Evolutionary conservation across 2,329 filamentous ascomycete species (phyloP), one percentile per base, ranked within the genome.

Genomic region (Plectosphaerella plurivora): DNA sequence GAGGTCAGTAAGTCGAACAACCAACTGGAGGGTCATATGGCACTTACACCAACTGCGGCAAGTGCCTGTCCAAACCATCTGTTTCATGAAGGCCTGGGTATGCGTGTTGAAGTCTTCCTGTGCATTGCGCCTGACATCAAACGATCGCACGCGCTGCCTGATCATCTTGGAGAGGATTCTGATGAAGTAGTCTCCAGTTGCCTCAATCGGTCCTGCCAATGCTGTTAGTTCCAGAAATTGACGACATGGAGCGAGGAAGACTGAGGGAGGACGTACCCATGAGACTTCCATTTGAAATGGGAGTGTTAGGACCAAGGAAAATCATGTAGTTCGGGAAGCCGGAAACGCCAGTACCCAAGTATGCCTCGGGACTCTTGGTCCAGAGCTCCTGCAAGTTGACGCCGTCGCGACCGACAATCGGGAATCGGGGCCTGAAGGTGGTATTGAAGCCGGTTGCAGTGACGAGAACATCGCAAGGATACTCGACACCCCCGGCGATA

Each of bases 41-140:
- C 4, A 44, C 41, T 20, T 44, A 44, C 41, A 44, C 41, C 41
- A 44, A 12, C n/a, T 18, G 6, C 41, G 15, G 18, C 41, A 44
- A 18, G 41, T 44, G 18, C 41, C 41, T 18, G 41, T 44, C 41
- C 41, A 44, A 7, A 44, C 41, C 41, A 72, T 73, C 15, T 61
- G 61, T 53, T 68, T 58, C 66, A 77, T 73, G 55, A 71, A 72
- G 1, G 59, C 48, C 53, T 76, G 68, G 12, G 70, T 71, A 58
- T 72, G 68, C 1, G 60, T 62, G 51, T 74, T 67, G 59, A 80
- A 81, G 51, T 79, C 77, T 1, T 58, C 59, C 12, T 79, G 70
- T 3, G 69, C 71, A 12, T 68, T 66, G 18, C 10, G 16, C 3
- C 52, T 53, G 7, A 62, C 59, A 20, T 59, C 47, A 49, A 61